Evolutionary conservation across 2,329 filamentous ascomycete species (phyloP).

Genomic region (Xylaria sp.): DNA sequence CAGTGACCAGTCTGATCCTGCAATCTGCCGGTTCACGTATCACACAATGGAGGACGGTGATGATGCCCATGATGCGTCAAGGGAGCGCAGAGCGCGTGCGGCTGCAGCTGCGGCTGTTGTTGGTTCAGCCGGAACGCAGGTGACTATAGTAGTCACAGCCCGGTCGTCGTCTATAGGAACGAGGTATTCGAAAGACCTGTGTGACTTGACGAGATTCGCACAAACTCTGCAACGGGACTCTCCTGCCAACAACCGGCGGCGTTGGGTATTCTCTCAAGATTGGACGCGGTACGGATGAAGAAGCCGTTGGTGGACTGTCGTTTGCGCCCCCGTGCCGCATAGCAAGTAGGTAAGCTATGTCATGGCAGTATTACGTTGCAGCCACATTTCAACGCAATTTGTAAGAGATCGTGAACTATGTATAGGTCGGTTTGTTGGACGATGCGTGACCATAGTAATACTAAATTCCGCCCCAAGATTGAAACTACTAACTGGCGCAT

Average conservation of each 20-base stretch:
- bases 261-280: constrained; percentile 7
- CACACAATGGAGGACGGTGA: constrained; percentile 14
- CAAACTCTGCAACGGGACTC: constrained; percentile 26
- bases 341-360: constrained; percentile 6
- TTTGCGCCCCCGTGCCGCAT: constrained; percentile 18
- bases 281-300: background rate
- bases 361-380: constrained; percentile 4
- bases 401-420: constrained; percentile 10
- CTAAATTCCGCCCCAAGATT: constrained; percentile 15
- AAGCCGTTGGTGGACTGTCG: constrained; percentile 9
- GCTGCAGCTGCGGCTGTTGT: constrained; percentile 15
- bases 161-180: background rate
- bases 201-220: background rate
- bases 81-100: constrained; percentile 2
- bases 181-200: background rate
- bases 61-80: background rate
- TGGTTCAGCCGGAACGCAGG: constrained; percentile 12
- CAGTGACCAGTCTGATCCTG: constrained; percentile 29
- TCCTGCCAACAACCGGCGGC: constrained; percentile 23
- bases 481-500: constrained; percentile 22
- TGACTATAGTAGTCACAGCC: constrained; percentile 1
- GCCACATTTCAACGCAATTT: constrained; percentile 12
- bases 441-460: background rate
- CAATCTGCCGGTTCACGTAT: constrained; percentile 34
- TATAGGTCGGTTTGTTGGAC: constrained; percentile 1